These are phyloP conservation scores for Aspergillus persii DNA, from an alignment of 2,329 filamentous ascomycete species.

Conservation along the genomic window DNA sequence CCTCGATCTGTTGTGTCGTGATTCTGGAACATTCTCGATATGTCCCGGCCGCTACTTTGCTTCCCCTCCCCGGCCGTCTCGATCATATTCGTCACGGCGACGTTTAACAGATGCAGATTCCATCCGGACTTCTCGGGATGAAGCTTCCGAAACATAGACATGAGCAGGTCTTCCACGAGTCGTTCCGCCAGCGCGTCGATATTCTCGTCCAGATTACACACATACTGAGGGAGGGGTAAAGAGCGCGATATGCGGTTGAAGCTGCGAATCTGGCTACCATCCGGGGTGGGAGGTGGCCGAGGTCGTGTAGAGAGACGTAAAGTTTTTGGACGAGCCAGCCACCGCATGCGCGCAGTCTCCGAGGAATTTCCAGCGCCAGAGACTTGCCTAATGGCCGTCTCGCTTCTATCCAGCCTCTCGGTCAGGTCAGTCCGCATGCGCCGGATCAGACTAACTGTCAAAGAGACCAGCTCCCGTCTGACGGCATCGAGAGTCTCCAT, in stretches of 20 bases:
- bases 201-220: slow-evolving; percentile 63
- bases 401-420: slow-evolving; percentile 46
- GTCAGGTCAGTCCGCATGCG: slow-evolving; percentile 78
- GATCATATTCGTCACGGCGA: slow-evolving; percentile 84
- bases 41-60: slow-evolving; percentile 67
- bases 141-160: slow-evolving; percentile 72
- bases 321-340: slow-evolving; percentile 79
- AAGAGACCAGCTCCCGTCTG: slow-evolving; percentile 63
- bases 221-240: slow-evolving; percentile 66
- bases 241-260: slow-evolving; percentile 76
- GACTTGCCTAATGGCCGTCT: neutral
- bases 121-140: slow-evolving; percentile 68
- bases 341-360: slow-evolving; percentile 44
- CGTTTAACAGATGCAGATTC: slow-evolving; percentile 80
- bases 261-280: slow-evolving; percentile 55
- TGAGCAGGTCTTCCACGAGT: slow-evolving; percentile 65
- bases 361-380: neutral
- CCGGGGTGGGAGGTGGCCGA: slow-evolving; percentile 50
- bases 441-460: slow-evolving; percentile 68
- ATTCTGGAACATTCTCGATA: slow-evolving; percentile 74
- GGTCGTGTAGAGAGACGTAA: slow-evolving; percentile 77
- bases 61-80: slow-evolving; percentile 53
- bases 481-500: slow-evolving; percentile 65
- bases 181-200: slow-evolving; percentile 63
- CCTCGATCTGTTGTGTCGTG: slow-evolving; percentile 69